Evolutionary conservation across 768 basidiomycete species (phyloP).

Genomic region (Fistulinella prunicolor): DNA sequence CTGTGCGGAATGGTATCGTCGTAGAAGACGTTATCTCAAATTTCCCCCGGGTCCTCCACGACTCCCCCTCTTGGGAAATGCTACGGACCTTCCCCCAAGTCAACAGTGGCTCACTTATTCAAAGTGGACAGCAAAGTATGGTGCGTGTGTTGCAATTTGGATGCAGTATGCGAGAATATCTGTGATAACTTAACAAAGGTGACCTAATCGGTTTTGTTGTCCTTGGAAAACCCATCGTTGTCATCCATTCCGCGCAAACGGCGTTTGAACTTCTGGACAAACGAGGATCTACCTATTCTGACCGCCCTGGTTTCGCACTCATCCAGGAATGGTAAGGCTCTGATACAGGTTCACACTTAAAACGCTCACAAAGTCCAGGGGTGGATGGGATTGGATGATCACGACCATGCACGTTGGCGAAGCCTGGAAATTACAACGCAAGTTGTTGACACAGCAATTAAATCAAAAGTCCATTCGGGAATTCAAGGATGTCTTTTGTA

Average conservation of each 20-base stretch:
- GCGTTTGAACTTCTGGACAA: constrained; percentile 5
- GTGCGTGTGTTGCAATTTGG: background rate
- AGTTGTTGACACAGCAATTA: background rate
- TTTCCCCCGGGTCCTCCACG: constrained; percentile 4
- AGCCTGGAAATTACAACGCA: constrained; percentile 4
- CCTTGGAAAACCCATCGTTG: constrained; percentile 6
- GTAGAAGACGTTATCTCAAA: background rate
- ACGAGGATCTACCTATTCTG: constrained; percentile 4
- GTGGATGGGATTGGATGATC: constrained; percentile 8
- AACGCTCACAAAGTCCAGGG: background rate
- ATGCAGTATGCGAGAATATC: background rate
- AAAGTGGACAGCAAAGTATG: constrained; percentile 1
- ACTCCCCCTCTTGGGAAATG: constrained; percentile 1
- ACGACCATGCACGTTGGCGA: background rate
- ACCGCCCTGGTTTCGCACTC: constrained; percentile 5
- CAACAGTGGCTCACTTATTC: constrained; percentile 6
- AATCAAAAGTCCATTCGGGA: background rate
- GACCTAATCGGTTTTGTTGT: constrained; percentile 2
- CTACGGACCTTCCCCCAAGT: background rate
- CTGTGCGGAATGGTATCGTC: constrained; percentile 2
- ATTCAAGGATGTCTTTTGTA: background rate
- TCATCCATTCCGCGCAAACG: background rate
- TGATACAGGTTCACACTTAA: background rate
- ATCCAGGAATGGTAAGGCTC: background rate
- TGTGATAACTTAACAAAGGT: background rate